Evolutionary conservation across 129 eudicot species (phyloP).

Genomic region (Silybum marianum): DNA sequence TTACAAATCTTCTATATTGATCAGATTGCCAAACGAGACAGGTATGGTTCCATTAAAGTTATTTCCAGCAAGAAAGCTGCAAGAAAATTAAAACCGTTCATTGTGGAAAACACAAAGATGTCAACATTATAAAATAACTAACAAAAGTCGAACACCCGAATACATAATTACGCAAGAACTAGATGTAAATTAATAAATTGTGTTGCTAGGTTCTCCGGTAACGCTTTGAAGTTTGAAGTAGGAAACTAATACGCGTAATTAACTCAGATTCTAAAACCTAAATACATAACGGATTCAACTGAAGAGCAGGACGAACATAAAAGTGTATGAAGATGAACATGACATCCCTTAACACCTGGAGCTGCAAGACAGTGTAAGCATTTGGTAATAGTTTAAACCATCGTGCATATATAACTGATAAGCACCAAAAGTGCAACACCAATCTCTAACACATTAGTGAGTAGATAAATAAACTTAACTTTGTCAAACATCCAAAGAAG

Average conservation of each 20-base stretch:
- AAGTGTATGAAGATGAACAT: background rate
- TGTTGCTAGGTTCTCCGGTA: no score
- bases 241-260: no score
- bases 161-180: no score
- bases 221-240: no score
- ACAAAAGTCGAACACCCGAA: no score
- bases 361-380: no score
- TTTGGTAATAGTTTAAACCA: background rate
- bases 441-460: background rate
- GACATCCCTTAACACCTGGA: no score
- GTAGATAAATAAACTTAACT: background rate
- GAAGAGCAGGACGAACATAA: background rate
- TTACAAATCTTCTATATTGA: conserved; percentile 75
- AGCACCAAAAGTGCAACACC: background rate
- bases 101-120: no score
- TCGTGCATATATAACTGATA: background rate
- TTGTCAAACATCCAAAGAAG: background rate
- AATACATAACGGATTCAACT: background rate
- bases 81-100: background rate
- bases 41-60: conserved; percentile 84
- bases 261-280: no score
- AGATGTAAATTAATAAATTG: no score
- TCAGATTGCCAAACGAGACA: conserved; percentile 41
- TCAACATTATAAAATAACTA: no score
- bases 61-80: conserved; percentile 45